Conservation (phyloP, 2,329 filamentous ascomycete species). For the Scedosporium apiospermum region DNA sequence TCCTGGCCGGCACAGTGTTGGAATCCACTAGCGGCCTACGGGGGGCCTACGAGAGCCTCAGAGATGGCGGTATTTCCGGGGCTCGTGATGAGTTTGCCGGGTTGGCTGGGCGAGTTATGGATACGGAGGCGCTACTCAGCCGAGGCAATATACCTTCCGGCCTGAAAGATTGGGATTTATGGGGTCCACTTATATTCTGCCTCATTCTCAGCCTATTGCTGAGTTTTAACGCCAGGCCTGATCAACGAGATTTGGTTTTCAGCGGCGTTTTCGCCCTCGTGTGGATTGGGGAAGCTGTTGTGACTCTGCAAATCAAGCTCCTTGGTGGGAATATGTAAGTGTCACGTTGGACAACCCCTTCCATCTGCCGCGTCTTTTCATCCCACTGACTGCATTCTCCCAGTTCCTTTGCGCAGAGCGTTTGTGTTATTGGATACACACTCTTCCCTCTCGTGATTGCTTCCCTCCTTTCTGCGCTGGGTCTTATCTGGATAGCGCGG, state of each 20-base stretch:
- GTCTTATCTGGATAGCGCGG: constrained; percentile 67
- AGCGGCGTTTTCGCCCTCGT: constrained; percentile 94
- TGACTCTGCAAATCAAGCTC: constrained; percentile 96
- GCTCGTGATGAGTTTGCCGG: constrained; percentile 54
- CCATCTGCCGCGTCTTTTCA: not conserved
- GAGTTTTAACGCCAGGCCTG: constrained; percentile 66
- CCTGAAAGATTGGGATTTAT: constrained; percentile 93
- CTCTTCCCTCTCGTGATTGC: constrained; percentile 95
- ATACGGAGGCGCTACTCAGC: constrained; percentile 49
- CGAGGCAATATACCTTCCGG: constrained; percentile 77
- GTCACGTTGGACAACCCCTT: not conserved
- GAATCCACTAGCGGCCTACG: constrained; percentile 44
- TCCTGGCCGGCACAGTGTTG: constrained; percentile 64
- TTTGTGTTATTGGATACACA: constrained; percentile 98
- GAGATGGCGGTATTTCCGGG: constrained; percentile 47
- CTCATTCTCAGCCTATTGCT: constrained; percentile 79
- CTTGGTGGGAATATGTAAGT: constrained; percentile 94
- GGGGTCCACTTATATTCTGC: constrained; percentile 94
- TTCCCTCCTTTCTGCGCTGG: constrained; percentile 74
- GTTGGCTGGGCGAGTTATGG: constrained; percentile 52
- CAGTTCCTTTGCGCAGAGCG: constrained; percentile 94
- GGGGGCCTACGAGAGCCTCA: constrained; percentile 52
- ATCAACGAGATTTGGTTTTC: constrained; percentile 84
- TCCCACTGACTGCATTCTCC: constrained; percentile 2
- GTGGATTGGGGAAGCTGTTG: constrained; percentile 92